These are phyloP conservation scores for Parathielavia appendiculata DNA, from an alignment of 495 filamentous ascomycete genomes.

Conservation along the genomic window DNA sequence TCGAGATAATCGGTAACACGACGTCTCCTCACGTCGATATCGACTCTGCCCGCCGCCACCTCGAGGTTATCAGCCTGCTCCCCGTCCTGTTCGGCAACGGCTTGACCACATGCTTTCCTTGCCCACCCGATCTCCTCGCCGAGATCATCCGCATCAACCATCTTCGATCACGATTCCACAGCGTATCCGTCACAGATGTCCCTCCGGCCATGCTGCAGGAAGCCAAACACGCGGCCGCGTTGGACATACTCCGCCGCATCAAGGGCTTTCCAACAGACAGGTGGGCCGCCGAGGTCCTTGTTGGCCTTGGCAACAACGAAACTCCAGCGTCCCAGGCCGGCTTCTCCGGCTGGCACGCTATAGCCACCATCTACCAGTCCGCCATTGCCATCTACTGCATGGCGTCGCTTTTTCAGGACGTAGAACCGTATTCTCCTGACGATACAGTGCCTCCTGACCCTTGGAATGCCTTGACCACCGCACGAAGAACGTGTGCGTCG, in stretches of 20 bases:
- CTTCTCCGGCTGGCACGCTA: background rate
- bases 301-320: background rate
- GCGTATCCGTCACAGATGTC: background rate
- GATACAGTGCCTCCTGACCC: too few species aligned
- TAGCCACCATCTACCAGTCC: slow-evolving; percentile 6
- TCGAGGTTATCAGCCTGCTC: slow-evolving; percentile 3
- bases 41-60: background rate
- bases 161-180: background rate
- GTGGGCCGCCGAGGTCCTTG: slow-evolving; percentile 8
- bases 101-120: slow-evolving; percentile 7
- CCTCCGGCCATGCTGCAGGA: background rate
- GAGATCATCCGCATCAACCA: slow-evolving; percentile 18
- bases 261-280: background rate
- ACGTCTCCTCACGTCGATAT: background rate
- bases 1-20: slow-evolving; percentile 4
- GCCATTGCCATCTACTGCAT: slow-evolving; percentile 12
- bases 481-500: background rate
- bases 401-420: background rate
- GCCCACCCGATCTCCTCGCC: slow-evolving; percentile 2
- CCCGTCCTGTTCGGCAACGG: slow-evolving; percentile 12
- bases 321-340: background rate
- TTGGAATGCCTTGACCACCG: background rate
- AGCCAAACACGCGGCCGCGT: background rate
- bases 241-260: slow-evolving; percentile 6
- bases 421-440: too few species aligned